A percentile compares a stretch with the other conserved stretches of the same genome.
Conservation (phyloP, 257 asterid genomes). For the Asclepias syriaca region DNA sequence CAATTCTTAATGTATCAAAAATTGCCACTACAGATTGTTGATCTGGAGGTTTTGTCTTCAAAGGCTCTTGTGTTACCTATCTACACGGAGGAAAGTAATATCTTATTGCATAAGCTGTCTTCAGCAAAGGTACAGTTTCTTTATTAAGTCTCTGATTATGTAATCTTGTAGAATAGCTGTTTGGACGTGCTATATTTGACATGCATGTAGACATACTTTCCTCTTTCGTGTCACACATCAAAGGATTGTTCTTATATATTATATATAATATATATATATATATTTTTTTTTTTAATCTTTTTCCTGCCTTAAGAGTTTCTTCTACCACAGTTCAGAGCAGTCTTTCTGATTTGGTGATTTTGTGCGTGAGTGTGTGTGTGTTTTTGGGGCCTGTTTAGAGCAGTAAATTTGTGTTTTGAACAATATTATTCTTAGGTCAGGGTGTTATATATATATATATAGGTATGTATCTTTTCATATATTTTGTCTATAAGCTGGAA, state of each 20-base stretch:
- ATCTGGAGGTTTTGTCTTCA: conserved; percentile 50
- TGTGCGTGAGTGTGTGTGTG: neutral
- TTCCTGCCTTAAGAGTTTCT: neutral
- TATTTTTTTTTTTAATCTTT: too few relatives aligned
- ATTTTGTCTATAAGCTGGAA: neutral
- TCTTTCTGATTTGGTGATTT: neutral
- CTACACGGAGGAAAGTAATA: conserved; percentile 51
- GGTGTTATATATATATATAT: neutral
- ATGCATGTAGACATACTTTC: neutral
- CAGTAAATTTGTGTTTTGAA: neutral
- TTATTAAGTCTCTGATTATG: neutral
- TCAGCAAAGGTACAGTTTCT: conserved; percentile 56
- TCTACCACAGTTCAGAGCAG: neutral
- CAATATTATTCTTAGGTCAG: neutral
- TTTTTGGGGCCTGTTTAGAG: neutral
- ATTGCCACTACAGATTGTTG: conserved; percentile 50
- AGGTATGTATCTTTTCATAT: too few relatives aligned
- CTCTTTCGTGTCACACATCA: neutral
- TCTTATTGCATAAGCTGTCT: conserved; percentile 55
- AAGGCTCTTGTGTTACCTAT: conserved; percentile 57
- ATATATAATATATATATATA: too few relatives aligned
- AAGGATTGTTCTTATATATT: neutral
- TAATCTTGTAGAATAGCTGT: neutral
- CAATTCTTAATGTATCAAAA: conserved; percentile 1
- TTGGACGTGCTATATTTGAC: neutral